Evolutionary conservation across 164 flowering plant genomes (phyloP), one percentile per base, ranked within the genome.

Genomic region (Kingdonia uniflora): DNA sequence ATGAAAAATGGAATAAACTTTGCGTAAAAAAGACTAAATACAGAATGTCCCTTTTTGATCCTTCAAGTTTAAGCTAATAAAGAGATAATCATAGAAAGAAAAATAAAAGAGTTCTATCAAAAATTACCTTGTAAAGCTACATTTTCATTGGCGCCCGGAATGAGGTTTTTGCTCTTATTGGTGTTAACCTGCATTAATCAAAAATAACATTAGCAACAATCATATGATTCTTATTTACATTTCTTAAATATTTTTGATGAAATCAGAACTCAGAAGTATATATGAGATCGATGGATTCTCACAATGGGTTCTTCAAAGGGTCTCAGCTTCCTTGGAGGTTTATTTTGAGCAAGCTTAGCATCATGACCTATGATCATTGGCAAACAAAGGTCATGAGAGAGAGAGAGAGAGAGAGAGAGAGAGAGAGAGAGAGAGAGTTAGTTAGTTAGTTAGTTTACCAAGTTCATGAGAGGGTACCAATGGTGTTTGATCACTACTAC

Each of bases 251-350:
- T 1, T 20, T 17, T 11, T 37, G 12, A 19, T n/a, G 26, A 37
- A 19, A n/a, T 37, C 38, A 4, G 2, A 16, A 17, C 15, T 14
- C 13, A 38, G 2, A 13, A 2, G 26, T 39, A 14, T 14, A 6
- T 19, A 6, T 14, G 12, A 10, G 11, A 38, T 20, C 11, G n/a
- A 42, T 11, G 20, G 6, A 2, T 22, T 25, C 59, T 57, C 58
- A 71, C 67, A 24, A 40, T 64, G 24, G 45, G 21, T 17, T 47
- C 59, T 14, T 50, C 61, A 13, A 58, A 13, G 21, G 49, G 44
- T 56, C 37, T 49, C 17, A 73, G 74, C 65, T 69, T 73, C 65
- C 77, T 70, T 24, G 67, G 68, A 62, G 64, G 53, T 10, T 25
- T 49, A 22, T 1, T 22, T 2, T 19, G 26, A n/a, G 2, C 16